phyloP scores from a whole-genome alignment of 2,329 filamentous ascomycete species.

The Monosporascus ibericus region DNA sequence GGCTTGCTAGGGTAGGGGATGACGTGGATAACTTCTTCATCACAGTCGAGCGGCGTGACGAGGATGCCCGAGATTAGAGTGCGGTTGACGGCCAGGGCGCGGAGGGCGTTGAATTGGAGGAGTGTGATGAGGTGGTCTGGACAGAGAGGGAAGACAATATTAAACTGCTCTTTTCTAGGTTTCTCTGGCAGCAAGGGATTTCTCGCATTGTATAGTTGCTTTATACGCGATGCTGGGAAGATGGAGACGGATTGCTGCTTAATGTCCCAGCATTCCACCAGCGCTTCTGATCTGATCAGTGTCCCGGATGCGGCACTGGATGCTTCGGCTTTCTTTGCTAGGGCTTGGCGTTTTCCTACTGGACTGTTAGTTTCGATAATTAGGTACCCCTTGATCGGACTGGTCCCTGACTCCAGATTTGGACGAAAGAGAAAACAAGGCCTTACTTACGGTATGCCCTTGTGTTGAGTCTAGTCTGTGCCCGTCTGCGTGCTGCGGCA shows the following conservation, averaged over 20 bases:
- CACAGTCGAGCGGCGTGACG: conserved; percentile 25
- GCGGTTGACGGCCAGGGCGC: conserved; percentile 30
- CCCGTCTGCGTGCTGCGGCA: conserved; percentile 32
- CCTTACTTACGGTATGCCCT: conserved; percentile 35
- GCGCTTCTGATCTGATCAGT: conserved; percentile 21
- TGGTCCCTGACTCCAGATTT: background rate
- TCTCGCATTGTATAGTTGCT: conserved; percentile 25
- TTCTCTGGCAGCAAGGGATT: conserved; percentile 22
- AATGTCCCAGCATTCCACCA: conserved; percentile 29
- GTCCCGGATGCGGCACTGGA: conserved; percentile 12
- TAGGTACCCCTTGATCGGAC: conserved; percentile 1
- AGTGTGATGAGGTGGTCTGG: conserved; percentile 37
- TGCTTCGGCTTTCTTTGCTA: conserved; percentile 15
- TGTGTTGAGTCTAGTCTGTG: conserved; percentile 40
- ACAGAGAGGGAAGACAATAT: conserved; percentile 31
- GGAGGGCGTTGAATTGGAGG: conserved; percentile 34
- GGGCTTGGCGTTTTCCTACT: conserved; percentile 28
- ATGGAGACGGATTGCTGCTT: conserved; percentile 25
- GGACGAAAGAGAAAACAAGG: conserved; percentile 8
- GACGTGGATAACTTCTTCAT: conserved; percentile 22
- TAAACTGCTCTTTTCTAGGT: conserved; percentile 13
- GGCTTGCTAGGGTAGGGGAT: conserved; percentile 23
- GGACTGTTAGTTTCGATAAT: conserved; percentile 15
- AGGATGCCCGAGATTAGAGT: conserved; percentile 27
- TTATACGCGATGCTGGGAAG: conserved; percentile 24